Evolutionary conservation across 352 stramenopile genomes (phyloP), one percentile per base, ranked within the genome.

Genomic region (Saprolegnia diclina): DNA sequence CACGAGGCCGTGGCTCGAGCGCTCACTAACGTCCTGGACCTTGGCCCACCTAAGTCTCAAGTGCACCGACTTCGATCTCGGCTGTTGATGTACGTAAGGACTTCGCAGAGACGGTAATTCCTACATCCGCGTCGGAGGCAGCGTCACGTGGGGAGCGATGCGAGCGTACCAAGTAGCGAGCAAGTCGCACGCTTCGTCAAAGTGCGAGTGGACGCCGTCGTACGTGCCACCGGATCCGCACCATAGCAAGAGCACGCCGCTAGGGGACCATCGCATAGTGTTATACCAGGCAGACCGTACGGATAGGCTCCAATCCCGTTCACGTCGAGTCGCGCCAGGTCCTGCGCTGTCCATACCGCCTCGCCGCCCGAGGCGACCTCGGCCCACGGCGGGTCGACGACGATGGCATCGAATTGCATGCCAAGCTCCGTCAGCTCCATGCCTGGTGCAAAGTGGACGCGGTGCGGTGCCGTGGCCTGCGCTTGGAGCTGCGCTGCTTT

Each of bases 41-140:
- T 59, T 59, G 24, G n/a, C 52, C 52, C 52, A 59, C 35, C 52
- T 59, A 35, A 5, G 29, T 35, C 2, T 35, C n/a, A n/a, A 16
- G 22, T 57, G 32, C 22, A 57, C 7, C 32, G 21, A 52, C n/a
- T n/a, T 57, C 7, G 52, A 14, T 57, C 32, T 57, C 52, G n/a
- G n/a, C n/a, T n/a, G n/a, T n/a, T n/a, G n/a, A n/a, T n/a, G 7
- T 57, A 57, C 52, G 52, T 59, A 24, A 59, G 11, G 35, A 59
- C 9, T 59, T 59, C 52, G 35, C 52, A 59, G 35, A 59, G 3
- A 9, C 52, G 52, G 11, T 59, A 59, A 9, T 59, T 59, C 52
- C 52, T 59, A 11, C 13, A 16, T 16, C 24, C 3, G 52, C 35
- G 4, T 26, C 24, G 9, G 22, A 57, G 22, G 35, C 24, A 59